Conservation (phyloP, 305 asterid species). For the Solanum hybrid region DNA sequence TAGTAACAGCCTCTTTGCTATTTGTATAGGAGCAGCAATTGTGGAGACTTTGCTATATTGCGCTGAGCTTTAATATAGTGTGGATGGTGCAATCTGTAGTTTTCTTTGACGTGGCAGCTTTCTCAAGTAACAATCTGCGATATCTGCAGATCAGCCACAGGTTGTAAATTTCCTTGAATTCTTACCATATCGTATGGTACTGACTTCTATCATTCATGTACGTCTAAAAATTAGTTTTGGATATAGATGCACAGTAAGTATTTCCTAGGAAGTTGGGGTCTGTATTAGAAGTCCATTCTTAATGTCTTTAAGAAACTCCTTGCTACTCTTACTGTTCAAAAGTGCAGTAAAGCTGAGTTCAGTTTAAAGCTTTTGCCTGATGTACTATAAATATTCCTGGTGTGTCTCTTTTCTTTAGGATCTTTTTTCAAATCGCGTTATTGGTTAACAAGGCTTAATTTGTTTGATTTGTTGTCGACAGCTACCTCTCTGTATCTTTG, state of each 20-base stretch:
- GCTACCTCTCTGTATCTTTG: neutral
- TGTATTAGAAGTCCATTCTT: conserved; percentile 11
- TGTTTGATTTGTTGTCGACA: neutral
- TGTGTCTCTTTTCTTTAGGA: neutral
- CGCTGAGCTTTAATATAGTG: neutral
- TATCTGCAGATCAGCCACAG: conserved; percentile 19
- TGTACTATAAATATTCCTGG: neutral
- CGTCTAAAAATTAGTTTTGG: conserved; percentile 10
- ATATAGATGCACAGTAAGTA: conserved; percentile 5
- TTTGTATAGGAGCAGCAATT: conserved; percentile 1
- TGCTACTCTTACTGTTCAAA: conserved; percentile 1
- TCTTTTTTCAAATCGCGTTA: neutral
- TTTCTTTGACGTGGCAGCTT: conserved; percentile 15
- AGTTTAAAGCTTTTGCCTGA: neutral
- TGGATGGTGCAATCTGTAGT: neutral
- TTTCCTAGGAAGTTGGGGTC: conserved; percentile 10
- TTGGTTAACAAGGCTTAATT: neutral
- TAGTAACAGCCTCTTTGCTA: neutral
- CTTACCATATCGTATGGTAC: conserved; percentile 10
- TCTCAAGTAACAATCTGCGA: conserved; percentile 14
- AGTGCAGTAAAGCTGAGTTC: neutral
- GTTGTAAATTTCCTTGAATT: conserved; percentile 26
- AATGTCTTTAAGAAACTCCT: conserved; percentile 5
- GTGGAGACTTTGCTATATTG: neutral
- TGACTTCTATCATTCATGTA: conserved; percentile 7